Base-by-base conservation (phyloP, 371 early-diverging fungal species). In the Parasitella parasitica region DNA sequence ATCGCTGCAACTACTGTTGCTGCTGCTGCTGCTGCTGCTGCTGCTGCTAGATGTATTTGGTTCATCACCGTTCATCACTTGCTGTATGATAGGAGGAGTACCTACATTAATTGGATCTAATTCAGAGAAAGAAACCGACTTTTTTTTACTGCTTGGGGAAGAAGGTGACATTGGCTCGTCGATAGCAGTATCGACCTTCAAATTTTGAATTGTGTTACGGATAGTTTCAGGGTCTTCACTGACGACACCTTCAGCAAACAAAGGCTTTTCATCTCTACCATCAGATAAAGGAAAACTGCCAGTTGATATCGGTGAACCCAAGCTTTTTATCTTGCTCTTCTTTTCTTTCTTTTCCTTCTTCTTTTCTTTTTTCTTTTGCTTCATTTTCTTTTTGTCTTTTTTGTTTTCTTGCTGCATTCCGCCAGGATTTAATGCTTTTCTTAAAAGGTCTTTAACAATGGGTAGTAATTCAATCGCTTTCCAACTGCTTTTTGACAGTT, bases 401-500 rank as follows among this genome's bases (percentile, higher is more conserved):
- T 68, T 49, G n/a, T 54, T 61, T 28, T 63, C 66, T 8, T 35
- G 24, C 12, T 52, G 37, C 28, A 2, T 30, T n/a, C 24, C 27
- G 13, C 27, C 13, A 57, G 57, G 57, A 20, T 57, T 43, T 9
- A 57, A 24, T 28, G 69, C 69, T 20, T 64, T 63, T 58, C 69
- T 67, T 30, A 73, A 48, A 13, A 71, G 59, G 46, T 70, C 76
- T 41, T 67, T 69, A 6, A 75, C 76, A 30, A 75, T 59, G 6
- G 72, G 76, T n/a, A 75, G 43, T 20, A 75, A 38, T 56, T 74
- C 79, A 86, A 57, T 57, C 4, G 35, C 85, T 70, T 78, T 78
- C 88, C 88, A 88, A 61, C 88, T 88, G 39, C 81, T 71, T 15
- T 75, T 68, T 6, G 88, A 88, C 37, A 88, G 69, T 26, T 78